Evolutionary conservation across 495 filamentous ascomycete genomes (phyloP), one percentile per base, ranked within the genome.

Genomic region (Lasiosphaeria ovina): DNA sequence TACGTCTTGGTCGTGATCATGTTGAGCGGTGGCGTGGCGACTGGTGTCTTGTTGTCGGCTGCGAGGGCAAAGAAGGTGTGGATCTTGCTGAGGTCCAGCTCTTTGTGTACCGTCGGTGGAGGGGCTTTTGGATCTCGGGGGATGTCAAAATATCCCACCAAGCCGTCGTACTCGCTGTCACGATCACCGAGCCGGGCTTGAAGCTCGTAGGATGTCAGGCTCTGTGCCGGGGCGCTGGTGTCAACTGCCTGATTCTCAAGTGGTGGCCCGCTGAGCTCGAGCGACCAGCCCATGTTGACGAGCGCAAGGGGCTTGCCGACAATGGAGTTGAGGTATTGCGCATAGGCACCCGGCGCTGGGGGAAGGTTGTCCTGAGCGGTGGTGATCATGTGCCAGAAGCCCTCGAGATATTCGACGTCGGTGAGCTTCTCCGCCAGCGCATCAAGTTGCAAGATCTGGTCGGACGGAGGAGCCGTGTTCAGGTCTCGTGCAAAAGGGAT

Each of bases 271-370:
- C 69, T 70, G 0, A 84, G 67, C 65, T 84, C 81, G 6, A 84
- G 66, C 0, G 69, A 74, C 71, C 68, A 78, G 0, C 75, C 80
- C 47, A 67, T 65, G 51, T 81, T 77, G 31, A 75, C 73, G 3
- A 84, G 73, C 0, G 79, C 81, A 3, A 84, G 68, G 0, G 81
- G 81, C 55, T 68, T 70, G 3, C 81, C 81, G 17, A 82, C 63
- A 24, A 81, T 51, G 1, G 72, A 55, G 51, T 60, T 67, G n/a
- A 74, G 49, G 53, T 69, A 80, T 44, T 68, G 53, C 0, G 69
- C 67, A 58, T 81, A 81, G 8, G 67, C 66, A 3, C 38, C 44
- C 3, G 81, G 79, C 0, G 76, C 52, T 0, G 66, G 54, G 3
- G 69, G 55, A 3, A 62, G 32, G 4, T 42, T 69, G 0, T 58